Conservation (phyloP, 1,284 basidiomycete genomes). For the Pisolithus thermaeus region DNA sequence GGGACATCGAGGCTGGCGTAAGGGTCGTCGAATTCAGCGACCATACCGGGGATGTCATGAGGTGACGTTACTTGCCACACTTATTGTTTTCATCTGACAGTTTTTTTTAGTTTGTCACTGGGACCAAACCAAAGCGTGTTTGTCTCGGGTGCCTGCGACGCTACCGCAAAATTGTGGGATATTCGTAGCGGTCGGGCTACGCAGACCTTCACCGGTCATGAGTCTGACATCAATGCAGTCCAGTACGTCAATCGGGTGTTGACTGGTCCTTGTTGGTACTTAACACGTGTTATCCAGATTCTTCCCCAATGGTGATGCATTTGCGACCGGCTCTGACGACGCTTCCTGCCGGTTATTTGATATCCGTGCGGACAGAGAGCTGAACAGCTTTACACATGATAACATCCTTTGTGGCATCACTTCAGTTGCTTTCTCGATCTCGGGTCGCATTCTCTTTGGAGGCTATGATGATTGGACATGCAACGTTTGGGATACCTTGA, state of each 20-base stretch:
- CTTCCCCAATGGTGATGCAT: conserved; percentile 98
- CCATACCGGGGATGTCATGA: conserved; percentile 99
- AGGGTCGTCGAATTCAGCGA: conserved; percentile 96
- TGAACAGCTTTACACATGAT: conserved; percentile 96
- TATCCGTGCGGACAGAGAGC: conserved; percentile 93
- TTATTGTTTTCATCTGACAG: conserved; percentile 10
- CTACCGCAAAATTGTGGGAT: conserved; percentile 98
- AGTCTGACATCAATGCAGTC: conserved; percentile 98
- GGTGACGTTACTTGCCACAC: conserved; percentile 42
- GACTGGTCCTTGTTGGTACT: conserved; percentile 6
- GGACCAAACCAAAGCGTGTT: conserved; percentile 94
- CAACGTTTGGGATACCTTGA: conserved; percentile 99
- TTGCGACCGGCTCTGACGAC: conserved; percentile 98
- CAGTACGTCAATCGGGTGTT: conserved; percentile 55
- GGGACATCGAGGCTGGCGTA: conserved; percentile 98
- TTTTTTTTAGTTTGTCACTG: conserved; percentile 71
- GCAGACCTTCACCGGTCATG: conserved; percentile 98
- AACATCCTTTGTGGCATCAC: conserved; percentile 99
- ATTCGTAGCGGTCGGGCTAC: conserved; percentile 95
- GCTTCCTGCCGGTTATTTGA: conserved; percentile 98
- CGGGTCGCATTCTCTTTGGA: conserved; percentile 94
- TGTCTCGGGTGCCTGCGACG: conserved; percentile 97
- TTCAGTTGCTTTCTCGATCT: conserved; percentile 96
- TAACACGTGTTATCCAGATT: conserved; percentile 53
- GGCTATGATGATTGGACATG: conserved; percentile 99